Evolutionary conservation across 2,329 filamentous ascomycete species (phyloP), one percentile per base, ranked within the genome.

Genomic region (Daldinia eschscholtzii): DNA sequence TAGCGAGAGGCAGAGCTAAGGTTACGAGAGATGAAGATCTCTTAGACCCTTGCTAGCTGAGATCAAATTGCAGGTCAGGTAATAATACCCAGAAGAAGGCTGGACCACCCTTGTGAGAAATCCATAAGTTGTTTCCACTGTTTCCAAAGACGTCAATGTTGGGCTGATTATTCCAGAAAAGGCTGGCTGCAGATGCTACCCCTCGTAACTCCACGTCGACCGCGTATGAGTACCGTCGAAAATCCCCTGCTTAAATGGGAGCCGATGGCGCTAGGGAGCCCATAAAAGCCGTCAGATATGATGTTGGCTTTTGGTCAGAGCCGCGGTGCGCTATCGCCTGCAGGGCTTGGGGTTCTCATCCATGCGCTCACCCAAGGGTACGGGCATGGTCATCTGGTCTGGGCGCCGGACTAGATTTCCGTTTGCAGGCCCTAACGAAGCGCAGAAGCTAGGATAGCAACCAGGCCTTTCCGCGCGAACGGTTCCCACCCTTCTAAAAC

Each of bases 101-200:
- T 69, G 65, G 65, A 50, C 62, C 50, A 66, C 60, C 70, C 65
- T 57, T 64, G 57, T 53, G 61, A 67, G 62, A 64, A 67, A 60
- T 60, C 62, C 66, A 63, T 70, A 71, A 61, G 71, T 62, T 42
- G 67, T 68, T 64, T 65, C 64, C 66, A 69, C 68, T 65, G 64
- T 66, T 68, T 68, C 61, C 57, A 68, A 72, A 70, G 71, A 73
- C 70, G 71, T 73, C 71, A 73, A 72, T 65, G 67, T 72, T 69
- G 65, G 70, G 61, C 67, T 70, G 70, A 64, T 67, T 70, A 67
- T 66, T 65, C 71, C 71, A 56, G 61, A 73, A 70, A 58, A 68
- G 67, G 71, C 65, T 72, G 65, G 63, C 61, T 73, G 71, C 71
- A 73, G 71, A 72, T 72, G 62, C 71, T 71, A 73, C 71, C 71